These are phyloP conservation scores for Penicillium sp. DNA, from an alignment of 2,329 filamentous ascomycete species.

Conservation along the genomic window DNA sequence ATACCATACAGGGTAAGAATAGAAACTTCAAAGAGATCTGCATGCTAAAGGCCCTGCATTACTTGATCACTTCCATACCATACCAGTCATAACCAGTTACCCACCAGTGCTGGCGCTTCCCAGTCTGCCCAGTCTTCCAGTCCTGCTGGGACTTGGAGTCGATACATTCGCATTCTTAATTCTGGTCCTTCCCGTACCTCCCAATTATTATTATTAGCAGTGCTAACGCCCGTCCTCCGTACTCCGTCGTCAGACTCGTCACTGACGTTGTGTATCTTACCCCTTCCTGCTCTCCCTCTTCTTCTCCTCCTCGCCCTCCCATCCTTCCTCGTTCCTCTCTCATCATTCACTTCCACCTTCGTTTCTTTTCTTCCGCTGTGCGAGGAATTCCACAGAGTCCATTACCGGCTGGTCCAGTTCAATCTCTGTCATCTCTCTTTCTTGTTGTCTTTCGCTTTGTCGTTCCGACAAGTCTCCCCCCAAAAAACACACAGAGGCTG, in stretches of 20 bases:
- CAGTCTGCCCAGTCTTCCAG: background rate
- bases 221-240: background rate
- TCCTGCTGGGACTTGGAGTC: background rate
- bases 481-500: slow-evolving; percentile 33
- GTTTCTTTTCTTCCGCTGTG: slow-evolving; percentile 39
- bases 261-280: slow-evolving; percentile 22
- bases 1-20: background rate
- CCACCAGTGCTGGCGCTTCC: slow-evolving; percentile 10
- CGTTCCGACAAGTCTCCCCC: slow-evolving; percentile 6
- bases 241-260: background rate
- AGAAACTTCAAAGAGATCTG: background rate
- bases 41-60: too few relatives aligned
- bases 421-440: slow-evolving; percentile 34
- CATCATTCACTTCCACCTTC: slow-evolving; percentile 23
- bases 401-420: slow-evolving; percentile 41
- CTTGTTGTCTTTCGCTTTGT: slow-evolving; percentile 31
- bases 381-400: slow-evolving; percentile 35
- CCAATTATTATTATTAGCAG: slow-evolving; percentile 22
- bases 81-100: background rate
- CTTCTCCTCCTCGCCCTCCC: slow-evolving; percentile 20
- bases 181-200: slow-evolving; percentile 8
- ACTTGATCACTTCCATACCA: background rate
- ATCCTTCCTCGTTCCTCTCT: slow-evolving; percentile 16
- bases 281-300: slow-evolving; percentile 13
- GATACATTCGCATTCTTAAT: background rate